Evolutionary conservation across 352 stramenopile genomes (phyloP).

Genomic region (Phytophthora tentaculata): DNA sequence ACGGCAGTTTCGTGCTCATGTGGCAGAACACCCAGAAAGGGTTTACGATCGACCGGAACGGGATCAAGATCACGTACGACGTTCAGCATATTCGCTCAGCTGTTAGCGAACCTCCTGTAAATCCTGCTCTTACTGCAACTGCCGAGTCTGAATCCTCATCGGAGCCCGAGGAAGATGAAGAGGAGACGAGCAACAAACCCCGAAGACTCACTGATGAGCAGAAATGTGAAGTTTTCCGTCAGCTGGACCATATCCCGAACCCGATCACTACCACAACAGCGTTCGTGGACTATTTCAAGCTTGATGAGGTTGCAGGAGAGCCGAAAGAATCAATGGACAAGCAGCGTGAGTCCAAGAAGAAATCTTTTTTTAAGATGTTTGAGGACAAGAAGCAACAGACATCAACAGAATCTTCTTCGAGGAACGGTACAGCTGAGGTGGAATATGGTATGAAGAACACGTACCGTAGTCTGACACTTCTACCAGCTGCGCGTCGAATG

Average conservation of each 20-base stretch:
- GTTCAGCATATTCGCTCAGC: slow-evolving; percentile 55
- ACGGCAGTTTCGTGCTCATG: slow-evolving; percentile 77
- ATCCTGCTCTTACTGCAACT: not conserved
- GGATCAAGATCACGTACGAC: slow-evolving; percentile 69
- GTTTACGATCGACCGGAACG: slow-evolving; percentile 63
- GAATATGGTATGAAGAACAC: slow-evolving; percentile 51
- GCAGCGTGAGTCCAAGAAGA: slow-evolving; percentile 37
- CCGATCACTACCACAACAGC: slow-evolving; percentile 72
- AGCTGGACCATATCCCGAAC: slow-evolving; percentile 66
- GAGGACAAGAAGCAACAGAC: slow-evolving; percentile 38
- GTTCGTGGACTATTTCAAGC: slow-evolving; percentile 74
- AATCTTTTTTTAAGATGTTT: slow-evolving; percentile 60
- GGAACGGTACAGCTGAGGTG: not conserved
- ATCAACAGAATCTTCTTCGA: slow-evolving; percentile 4
- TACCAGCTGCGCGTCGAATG: slow-evolving; percentile 48
- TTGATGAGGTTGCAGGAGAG: slow-evolving; percentile 8
- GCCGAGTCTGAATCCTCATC: slow-evolving; percentile 5
- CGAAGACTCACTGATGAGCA: slow-evolving; percentile 53
- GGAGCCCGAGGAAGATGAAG: slow-evolving; percentile 11
- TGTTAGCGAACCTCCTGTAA: slow-evolving; percentile 1
- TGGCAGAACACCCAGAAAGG: slow-evolving; percentile 79
- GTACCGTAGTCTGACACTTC: slow-evolving; percentile 67
- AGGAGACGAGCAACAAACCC: slow-evolving; percentile 10
- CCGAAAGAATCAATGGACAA: slow-evolving; percentile 21
- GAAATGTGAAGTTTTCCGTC: slow-evolving; percentile 60